Evolutionary conservation across 1,284 basidiomycete species (phyloP).

Genomic region (Polyporus tsugae): DNA sequence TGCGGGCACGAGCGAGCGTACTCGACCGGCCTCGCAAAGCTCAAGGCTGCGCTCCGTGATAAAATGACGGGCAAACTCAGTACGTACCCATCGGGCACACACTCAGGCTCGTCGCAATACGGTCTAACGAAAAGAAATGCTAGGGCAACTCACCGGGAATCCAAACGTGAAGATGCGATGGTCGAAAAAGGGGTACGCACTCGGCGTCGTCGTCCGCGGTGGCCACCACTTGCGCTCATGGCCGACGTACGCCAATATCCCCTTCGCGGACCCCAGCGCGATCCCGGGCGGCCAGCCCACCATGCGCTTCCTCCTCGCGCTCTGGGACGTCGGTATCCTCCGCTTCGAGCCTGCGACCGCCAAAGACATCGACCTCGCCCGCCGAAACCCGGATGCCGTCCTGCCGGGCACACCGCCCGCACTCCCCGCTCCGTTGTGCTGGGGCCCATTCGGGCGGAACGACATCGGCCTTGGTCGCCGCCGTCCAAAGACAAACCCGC

Average conservation of each 20-base stretch:
- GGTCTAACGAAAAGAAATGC: not conserved
- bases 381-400: slow-evolving; percentile 11
- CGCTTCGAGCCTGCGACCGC: slow-evolving; percentile 8
- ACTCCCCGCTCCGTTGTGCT: slow-evolving; percentile 2
- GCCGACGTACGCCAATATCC: slow-evolving; percentile 7
- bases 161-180: not conserved
- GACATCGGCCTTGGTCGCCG: not conserved
- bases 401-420: slow-evolving; percentile 2
- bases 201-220: slow-evolving; percentile 3
- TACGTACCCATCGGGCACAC: too few relatives aligned
- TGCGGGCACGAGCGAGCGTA: not conserved
- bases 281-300: slow-evolving; percentile 11
- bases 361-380: slow-evolving; percentile 11
- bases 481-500: slow-evolving; percentile 1
- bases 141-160: slow-evolving; percentile 2
- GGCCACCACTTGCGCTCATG: not conserved
- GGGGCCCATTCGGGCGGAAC: slow-evolving; percentile 8
- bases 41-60: not conserved
- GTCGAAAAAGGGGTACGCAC: slow-evolving; percentile 3
- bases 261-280: slow-evolving; percentile 7
- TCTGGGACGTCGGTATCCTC: slow-evolving; percentile 4
- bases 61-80: not conserved
- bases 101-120: not conserved
- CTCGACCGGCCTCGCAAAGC: slow-evolving; percentile 1
- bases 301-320: slow-evolving; percentile 3